These are phyloP conservation scores for Vitis labrusca DNA, from an alignment of 164 flowering plant genomes.

Conservation along the genomic window DNA sequence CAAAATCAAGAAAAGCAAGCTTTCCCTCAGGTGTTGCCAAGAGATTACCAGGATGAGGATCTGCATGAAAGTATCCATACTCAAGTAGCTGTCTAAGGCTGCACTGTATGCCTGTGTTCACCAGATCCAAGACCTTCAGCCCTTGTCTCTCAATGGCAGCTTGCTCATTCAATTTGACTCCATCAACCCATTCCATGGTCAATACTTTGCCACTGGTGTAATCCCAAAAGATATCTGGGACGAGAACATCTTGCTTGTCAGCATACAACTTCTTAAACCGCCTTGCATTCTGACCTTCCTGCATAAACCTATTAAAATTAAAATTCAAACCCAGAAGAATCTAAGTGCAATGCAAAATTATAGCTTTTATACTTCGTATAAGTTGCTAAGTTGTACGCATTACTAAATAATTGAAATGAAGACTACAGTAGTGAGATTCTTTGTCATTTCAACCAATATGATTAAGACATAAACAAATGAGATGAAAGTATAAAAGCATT, in stretches of 20 bases:
- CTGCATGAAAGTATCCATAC: constrained; percentile 97
- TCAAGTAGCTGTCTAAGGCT: constrained; percentile 95
- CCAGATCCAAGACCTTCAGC: constrained; percentile 83
- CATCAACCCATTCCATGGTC: constrained; percentile 98
- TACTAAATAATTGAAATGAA: not conserved
- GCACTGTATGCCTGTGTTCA: constrained; percentile 92
- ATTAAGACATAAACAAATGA: not conserved
- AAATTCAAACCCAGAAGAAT: constrained; percentile 40
- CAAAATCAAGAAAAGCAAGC: constrained; percentile 97
- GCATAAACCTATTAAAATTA: constrained; percentile 71
- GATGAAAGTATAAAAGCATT: not conserved
- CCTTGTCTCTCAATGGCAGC: constrained; percentile 88
- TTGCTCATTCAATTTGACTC: constrained; percentile 88
- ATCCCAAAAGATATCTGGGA: constrained; percentile 96
- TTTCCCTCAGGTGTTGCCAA: constrained; percentile 96
- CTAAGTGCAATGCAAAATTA: constrained; percentile 2
- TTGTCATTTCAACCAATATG: not conserved
- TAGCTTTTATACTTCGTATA: not conserved
- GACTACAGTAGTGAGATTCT: not conserved
- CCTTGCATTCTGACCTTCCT: constrained; percentile 97
- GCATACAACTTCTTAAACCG: constrained; percentile 93
- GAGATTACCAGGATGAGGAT: constrained; percentile 99
- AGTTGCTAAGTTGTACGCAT: no score
- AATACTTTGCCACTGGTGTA: constrained; percentile 88
- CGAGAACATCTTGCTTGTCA: constrained; percentile 83